Conservation (phyloP, 495 filamentous ascomycete genomes). For the Clavariopsis aquatica region DNA sequence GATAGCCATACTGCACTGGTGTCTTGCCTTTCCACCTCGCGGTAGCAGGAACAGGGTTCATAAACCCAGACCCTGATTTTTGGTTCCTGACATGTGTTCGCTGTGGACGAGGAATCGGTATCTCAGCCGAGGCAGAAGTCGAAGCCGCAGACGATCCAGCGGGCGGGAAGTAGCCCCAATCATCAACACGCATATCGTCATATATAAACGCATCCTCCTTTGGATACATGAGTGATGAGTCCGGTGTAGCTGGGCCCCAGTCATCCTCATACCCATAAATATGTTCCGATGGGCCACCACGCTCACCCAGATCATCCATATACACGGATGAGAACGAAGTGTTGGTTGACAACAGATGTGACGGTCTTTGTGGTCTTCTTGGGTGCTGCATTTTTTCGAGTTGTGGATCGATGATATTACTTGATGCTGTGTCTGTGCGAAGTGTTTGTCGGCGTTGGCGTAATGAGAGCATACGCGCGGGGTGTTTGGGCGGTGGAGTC, state of each 20-base stretch:
- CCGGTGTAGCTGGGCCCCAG: constrained; percentile 24
- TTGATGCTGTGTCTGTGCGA: constrained; percentile 8
- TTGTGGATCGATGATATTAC: constrained; percentile 32
- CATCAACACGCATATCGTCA: neutral
- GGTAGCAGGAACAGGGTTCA: neutral
- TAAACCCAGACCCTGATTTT: neutral
- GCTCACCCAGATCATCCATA: constrained; percentile 26
- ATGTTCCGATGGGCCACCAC: constrained; percentile 3
- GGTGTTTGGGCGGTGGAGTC: constrained; percentile 18
- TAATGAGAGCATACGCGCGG: constrained; percentile 31
- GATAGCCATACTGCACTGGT: constrained; percentile 25
- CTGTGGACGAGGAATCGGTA: neutral
- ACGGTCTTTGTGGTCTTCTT: neutral
- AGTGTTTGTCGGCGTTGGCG: neutral
- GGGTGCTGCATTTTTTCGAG: constrained; percentile 41
- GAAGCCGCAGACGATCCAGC: neutral
- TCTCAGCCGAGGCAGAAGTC: neutral
- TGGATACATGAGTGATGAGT: constrained; percentile 24
- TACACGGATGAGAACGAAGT: constrained; percentile 36
- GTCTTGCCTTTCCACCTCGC: constrained; percentile 5
- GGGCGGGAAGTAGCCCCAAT: constrained; percentile 10
- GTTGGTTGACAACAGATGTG: constrained; percentile 20
- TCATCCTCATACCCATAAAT: constrained; percentile 16
- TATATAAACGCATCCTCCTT: neutral
- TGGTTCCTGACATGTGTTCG: neutral